Percentiles rank a stretch among this genome's conserved stretches.
phyloP scores from a whole-genome alignment of 2,329 filamentous ascomycete genomes.

The Dactylonectria estremocensis region DNA sequence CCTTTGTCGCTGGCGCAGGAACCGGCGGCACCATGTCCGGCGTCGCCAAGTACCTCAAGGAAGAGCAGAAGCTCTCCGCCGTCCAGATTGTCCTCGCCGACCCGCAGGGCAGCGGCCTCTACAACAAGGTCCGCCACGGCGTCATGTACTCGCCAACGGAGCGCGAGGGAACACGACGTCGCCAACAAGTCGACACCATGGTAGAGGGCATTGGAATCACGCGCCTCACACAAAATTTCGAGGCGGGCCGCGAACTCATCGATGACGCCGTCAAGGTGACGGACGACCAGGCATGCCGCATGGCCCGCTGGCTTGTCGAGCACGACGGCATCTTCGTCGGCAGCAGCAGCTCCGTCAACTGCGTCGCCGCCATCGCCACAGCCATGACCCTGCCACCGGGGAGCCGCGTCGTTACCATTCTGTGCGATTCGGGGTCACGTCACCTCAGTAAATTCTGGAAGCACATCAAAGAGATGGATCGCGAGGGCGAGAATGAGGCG shows the following conservation, averaged over 20 bases:
- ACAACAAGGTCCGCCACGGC: conserved; percentile 91
- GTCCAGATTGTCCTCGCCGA: conserved; percentile 88
- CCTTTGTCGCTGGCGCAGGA: conserved; percentile 93
- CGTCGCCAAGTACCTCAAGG: conserved; percentile 87
- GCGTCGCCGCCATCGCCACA: conserved; percentile 81
- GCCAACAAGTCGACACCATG: conserved; percentile 94
- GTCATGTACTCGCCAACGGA: conserved; percentile 96
- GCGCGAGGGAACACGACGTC: conserved; percentile 88
- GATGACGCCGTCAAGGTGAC: conserved; percentile 92
- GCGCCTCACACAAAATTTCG: conserved; percentile 93
- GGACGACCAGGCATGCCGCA: conserved; percentile 89
- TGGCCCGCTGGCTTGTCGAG: conserved; percentile 98
- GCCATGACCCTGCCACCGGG: conserved; percentile 74
- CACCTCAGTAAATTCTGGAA: conserved; percentile 92
- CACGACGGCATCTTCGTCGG: conserved; percentile 95
- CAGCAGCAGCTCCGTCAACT: conserved; percentile 97
- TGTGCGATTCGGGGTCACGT: conserved; percentile 87
- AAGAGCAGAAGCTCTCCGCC: conserved; percentile 69
- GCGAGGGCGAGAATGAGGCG: conserved; percentile 64
- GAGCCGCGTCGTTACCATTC: conserved; percentile 83
- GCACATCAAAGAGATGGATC: conserved; percentile 76
- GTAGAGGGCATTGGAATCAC: conserved; percentile 98
- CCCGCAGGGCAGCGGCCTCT: conserved; percentile 93
- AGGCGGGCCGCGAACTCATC: conserved; percentile 86
- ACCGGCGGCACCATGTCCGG: conserved; percentile 96